Base-by-base conservation (phyloP, 257 asterid species). In the Sherardia arvensis region DNA sequence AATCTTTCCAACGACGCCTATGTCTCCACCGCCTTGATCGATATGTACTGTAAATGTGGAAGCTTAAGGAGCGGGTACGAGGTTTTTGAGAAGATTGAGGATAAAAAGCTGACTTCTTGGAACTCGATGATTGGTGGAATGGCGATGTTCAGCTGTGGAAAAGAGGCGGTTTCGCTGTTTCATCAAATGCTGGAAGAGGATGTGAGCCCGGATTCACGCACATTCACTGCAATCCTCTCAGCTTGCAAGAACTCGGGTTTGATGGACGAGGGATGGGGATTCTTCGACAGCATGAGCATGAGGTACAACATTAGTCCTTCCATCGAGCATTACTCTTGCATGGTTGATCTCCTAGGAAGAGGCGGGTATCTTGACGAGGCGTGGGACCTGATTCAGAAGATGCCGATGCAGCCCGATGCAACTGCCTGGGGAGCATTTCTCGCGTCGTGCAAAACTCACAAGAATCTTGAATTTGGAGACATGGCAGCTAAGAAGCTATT, bases 281-380 rank as follows among this genome's bases (percentile, higher is more conserved):
- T 65, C 56, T 80, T 85, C 38, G 89, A 85, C 67, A 67, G 66
- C 51, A 85, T 83, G 85, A 71, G 72, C 71, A 61, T 45, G 10
- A 67, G 81, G 47, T 71, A 74, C 43, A 77, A 78, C 27, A 76
- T 80, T 66, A 62, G 21, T 60, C 93, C 89, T 14, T 77, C 81
- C 40, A 80, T 83, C 47, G 82, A 85, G 69, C 93, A 85, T 69
- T 80, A 77, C 66, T 83, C 89, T 28, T 80, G 87, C 70, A 79
- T 83, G 89, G 87, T 85, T 71, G 93, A 85, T 76, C 84, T 85
- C 20, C 84, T 83, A 23, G 93, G 84, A 75, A 75, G 77, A 72
- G 77, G 71, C 7, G 87, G 93, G 6, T 85, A 80, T 64, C 79
- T 85, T 23, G 89, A 85, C 17, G 87, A 85, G 76, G 93, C 93